Base-by-base conservation (phyloP, 164 flowering plant species). In the Vitis labrusca region DNA sequence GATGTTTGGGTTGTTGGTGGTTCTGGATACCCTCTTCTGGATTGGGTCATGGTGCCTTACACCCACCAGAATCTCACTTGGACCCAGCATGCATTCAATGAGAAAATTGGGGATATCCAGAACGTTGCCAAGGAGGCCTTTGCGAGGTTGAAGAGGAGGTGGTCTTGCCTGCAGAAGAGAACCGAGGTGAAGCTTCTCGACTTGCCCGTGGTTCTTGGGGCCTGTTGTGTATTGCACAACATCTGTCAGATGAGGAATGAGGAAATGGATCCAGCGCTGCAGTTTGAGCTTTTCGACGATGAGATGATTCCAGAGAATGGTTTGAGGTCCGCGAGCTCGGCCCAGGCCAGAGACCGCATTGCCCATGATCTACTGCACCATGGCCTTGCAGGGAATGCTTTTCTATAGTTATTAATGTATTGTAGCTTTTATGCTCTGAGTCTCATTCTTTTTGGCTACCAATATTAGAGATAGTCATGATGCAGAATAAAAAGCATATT, bases 111-210 rank as follows among this genome's bases (percentile, higher is more conserved):
- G 15, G 88, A 79, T 10, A 52, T 85, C 47, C 86, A 85, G 59
- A 50, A 50, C 8, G 81, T 83, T 2, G 82, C 91, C 0, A 86
- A 74, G 69, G 88, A 80, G 9, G 87, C 95, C 0, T 89, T 92
- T 19, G 70, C 76, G 10, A 70, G 91, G 61, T 51, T 92, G 77
- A 92, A 92, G 74, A 86, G 86, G 55, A 69, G 97, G 68, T 92
- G 96, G 97, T 32, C 78, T 27, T 92, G 97, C 69, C 68, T 92
- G 79, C 96, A 88, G 86, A 92, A 86, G 86, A 66, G 97, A 64
- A 88, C 96, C 0, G 94, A 92, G 75, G 91, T 89, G 69, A 92
- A 90, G 69, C 85, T 92, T 9, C 89, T 86, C 75, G 97, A 92
- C 63, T 72, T 89, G 71, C 97, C 97, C 0, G 86, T 84, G 17